Percentiles rank a stretch among this genome's conserved stretches.
These are phyloP conservation scores for Liquidambar formosana DNA, from an alignment of 164 flowering plant species.

Conservation along the genomic window DNA sequence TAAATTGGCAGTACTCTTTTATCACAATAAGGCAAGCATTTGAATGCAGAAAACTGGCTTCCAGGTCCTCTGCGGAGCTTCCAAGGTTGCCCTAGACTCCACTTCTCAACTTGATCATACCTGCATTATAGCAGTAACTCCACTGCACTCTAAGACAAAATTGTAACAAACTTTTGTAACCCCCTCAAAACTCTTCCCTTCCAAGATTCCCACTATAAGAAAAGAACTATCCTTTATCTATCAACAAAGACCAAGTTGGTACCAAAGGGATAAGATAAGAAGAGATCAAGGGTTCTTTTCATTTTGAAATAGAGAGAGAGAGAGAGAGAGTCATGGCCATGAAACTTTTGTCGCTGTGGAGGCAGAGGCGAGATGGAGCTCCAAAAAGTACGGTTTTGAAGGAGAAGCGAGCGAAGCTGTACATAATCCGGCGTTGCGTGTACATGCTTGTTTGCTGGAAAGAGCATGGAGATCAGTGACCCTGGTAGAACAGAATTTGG, in stretches of 20 bases:
- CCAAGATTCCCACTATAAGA: not conserved
- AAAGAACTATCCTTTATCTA: not conserved
- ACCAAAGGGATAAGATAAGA: not conserved
- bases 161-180: slow-evolving; percentile 23
- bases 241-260: not conserved
- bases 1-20: not conserved
- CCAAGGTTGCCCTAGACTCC: slow-evolving; percentile 10
- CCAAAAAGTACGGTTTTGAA: slow-evolving; percentile 1
- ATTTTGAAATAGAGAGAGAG: not conserved
- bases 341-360: slow-evolving; percentile 1
- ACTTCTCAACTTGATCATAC: not conserved
- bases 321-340: not conserved
- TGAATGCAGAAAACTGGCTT: slow-evolving; percentile 1
- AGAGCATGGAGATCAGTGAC: slow-evolving; percentile 17
- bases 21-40: too few species aligned
- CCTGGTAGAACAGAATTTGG: not conserved
- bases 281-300: too few species aligned
- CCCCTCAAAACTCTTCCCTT: not conserved
- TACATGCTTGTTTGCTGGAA: slow-evolving; percentile 30
- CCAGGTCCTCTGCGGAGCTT: slow-evolving; percentile 3
- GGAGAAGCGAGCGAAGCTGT: slow-evolving; percentile 24
- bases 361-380: not conserved
- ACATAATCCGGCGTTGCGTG: slow-evolving; percentile 21
- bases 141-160: slow-evolving; percentile 18
- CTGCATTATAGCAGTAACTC: slow-evolving; percentile 1